Conservation (phyloP, 345 rosid genomes). For the Salix viminalis region DNA sequence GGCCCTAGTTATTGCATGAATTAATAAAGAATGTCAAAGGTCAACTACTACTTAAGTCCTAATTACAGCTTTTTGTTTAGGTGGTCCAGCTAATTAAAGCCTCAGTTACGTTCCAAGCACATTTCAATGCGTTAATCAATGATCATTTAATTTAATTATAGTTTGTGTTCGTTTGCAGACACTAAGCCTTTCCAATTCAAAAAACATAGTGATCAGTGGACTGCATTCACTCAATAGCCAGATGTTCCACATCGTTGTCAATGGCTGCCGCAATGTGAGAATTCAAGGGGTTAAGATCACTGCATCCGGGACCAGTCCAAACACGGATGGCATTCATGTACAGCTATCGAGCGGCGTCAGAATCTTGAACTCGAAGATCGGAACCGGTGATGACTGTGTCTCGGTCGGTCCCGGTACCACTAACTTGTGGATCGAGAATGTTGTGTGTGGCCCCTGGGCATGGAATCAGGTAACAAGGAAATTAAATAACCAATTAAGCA, state of each 20-base stretch:
- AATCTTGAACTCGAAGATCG: conserved; percentile 38
- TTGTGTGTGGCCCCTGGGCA: conserved; percentile 76
- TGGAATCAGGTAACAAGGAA: not conserved
- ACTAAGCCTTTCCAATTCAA: conserved; percentile 43
- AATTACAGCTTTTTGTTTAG: not conserved
- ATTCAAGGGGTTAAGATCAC: conserved; percentile 43
- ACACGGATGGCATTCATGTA: conserved; percentile 77
- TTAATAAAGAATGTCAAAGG: no score
- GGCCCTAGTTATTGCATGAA: no score
- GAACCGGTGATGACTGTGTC: conserved; percentile 67
- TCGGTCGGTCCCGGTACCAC: conserved; percentile 62
- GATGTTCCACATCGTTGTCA: conserved; percentile 49
- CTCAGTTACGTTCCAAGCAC: not conserved
- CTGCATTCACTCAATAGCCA: conserved; percentile 59
- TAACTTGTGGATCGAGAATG: conserved; percentile 47
- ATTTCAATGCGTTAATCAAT: not conserved
- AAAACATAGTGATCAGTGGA: conserved; percentile 42
- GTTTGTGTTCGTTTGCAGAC: conserved; percentile 29
- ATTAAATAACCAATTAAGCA: not conserved
- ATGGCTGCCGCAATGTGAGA: conserved; percentile 50
- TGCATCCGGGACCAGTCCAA: conserved; percentile 61
- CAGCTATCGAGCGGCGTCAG: conserved; percentile 45
- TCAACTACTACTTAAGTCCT: no score
- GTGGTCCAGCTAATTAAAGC: no score
- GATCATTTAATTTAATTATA: not conserved